Percentiles rank a stretch among this genome's conserved stretches.
phyloP scores from a whole-genome alignment of 2,329 filamentous ascomycete genomes.

The Hymenoscyphus albidus region DNA sequence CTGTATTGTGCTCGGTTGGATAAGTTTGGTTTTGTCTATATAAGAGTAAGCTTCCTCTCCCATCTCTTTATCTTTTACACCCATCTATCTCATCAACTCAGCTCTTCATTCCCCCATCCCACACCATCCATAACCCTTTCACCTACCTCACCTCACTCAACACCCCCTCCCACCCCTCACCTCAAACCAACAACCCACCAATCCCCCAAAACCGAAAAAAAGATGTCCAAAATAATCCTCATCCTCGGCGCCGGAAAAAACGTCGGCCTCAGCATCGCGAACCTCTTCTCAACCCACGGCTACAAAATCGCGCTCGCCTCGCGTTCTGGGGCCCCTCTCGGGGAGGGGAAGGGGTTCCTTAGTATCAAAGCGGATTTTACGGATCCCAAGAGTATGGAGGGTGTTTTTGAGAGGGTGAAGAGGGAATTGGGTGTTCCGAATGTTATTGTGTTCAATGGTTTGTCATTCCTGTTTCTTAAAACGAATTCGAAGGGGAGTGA shows the following conservation, averaged over 20 bases:
- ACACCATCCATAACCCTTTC: not conserved
- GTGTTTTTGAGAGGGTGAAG: constrained; percentile 39
- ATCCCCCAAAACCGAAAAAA: not conserved
- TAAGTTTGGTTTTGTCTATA: too few relatives aligned
- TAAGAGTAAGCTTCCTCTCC: not conserved
- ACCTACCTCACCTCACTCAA: not conserved
- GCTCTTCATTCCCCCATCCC: too few relatives aligned
- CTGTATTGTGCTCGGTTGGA: too few relatives aligned
- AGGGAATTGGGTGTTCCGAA: constrained; percentile 33
- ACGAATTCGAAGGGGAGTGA: too few relatives aligned
- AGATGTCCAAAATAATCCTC: constrained; percentile 27
- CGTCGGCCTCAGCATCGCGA: constrained; percentile 36
- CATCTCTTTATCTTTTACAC: not conserved
- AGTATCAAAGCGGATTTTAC: constrained; percentile 38
- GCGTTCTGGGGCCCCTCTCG: constrained; percentile 18
- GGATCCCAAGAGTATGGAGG: constrained; percentile 34
- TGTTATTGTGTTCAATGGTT: constrained; percentile 43
- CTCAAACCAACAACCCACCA: not conserved
- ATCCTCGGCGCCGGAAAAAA: constrained; percentile 42
- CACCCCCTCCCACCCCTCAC: not conserved
- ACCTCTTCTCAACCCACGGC: constrained; percentile 37
- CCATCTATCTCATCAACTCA: not conserved
- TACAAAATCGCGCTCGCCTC: constrained; percentile 41
- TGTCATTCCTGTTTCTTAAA: constrained; percentile 17
- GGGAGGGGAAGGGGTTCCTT: constrained; percentile 31